Percentiles rank a stretch among this genome's conserved stretches.
Evolutionary conservation across 805 yeast genomes (phyloP).

Genomic region (Hanseniaspora vineae): DNA sequence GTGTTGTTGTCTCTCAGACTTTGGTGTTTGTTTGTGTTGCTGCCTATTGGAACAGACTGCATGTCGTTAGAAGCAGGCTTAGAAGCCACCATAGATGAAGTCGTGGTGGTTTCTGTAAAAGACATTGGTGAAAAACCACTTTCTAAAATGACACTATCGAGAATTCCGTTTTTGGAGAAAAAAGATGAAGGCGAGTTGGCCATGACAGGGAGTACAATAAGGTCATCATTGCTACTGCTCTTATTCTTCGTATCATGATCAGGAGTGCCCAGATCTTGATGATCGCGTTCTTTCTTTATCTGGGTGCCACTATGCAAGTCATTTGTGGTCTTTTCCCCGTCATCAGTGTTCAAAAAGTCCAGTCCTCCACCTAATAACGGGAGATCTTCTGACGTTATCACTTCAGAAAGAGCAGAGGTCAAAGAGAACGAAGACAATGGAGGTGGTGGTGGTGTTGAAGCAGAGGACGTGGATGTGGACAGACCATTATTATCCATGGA

Average conservation of each 20-base stretch:
- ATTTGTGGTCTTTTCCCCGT: too few species aligned
- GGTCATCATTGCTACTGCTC: background rate
- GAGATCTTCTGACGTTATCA: background rate
- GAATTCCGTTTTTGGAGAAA: background rate
- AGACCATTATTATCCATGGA: background rate
- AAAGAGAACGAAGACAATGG: background rate
- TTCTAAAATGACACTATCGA: background rate
- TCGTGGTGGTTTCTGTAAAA: background rate
- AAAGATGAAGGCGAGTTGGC: too few species aligned
- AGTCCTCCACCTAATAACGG: too few species aligned
- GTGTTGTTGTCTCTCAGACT: background rate
- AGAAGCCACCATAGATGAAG: background rate
- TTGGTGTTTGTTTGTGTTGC: background rate
- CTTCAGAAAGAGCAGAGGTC: background rate
- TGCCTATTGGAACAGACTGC: background rate
- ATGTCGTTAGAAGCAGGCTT: background rate
- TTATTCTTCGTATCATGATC: background rate
- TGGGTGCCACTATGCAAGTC: too few species aligned
- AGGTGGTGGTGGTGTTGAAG: background rate
- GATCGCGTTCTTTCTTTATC: too few species aligned
- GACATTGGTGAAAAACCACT: background rate
- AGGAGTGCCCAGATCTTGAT: too few species aligned
- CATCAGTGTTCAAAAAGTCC: too few species aligned
- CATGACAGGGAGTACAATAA: too few species aligned
- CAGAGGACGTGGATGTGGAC: background rate